Base-by-base conservation (phyloP, 1,284 basidiomycete genomes). In the Phellopilus nigrolimitatus region DNA sequence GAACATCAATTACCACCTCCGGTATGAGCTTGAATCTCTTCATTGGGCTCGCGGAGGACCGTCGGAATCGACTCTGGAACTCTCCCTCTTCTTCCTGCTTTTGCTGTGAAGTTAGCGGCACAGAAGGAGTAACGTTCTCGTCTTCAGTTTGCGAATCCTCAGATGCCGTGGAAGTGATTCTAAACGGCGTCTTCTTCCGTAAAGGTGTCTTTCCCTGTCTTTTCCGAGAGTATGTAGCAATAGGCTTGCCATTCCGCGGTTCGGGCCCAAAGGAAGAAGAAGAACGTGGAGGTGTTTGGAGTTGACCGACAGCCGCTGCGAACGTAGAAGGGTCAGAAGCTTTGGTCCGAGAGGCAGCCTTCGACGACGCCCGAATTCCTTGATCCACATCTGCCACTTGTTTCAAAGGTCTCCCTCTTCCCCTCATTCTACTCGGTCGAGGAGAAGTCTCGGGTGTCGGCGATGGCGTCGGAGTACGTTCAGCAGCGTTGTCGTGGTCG, bases 241-340 rank as follows among this genome's bases (percentile, higher is more conserved):
- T 17, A 25, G 33, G 13, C 19, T 33, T 41, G 27, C 41, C 5
- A 54, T 53, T 37, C 55, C 57, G 8, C 54, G 56, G 22, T 52
- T 58, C 9, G 55, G 60, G 39, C 46, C 54, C 27, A 53, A 60
- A 59, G 13, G 62, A 60, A 4, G 62, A 60, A 4, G 59, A 58
- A 13, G 63, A 63, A 19, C 56, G 59, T 2, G 63, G 62, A 8
- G 62, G 63, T 1, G 63, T 64, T n/a, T 60, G 54, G 0, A 63
- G 43, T 41, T 63, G 62, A 30, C 57, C 28, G 15, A 34, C 27
- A n/a, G 41, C 13, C 9, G 39, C 31, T 17, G 28, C 17, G 5
- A 22, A 37, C 2, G 40, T 3, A 21, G 15, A 22, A 8, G 25
- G 13, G 1, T 9, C 24, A 15, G 25, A 31, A n/a, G 9, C 27